phyloP scores from a whole-genome alignment of 257 asterid genomes.

The Primulina tabacum region DNA sequence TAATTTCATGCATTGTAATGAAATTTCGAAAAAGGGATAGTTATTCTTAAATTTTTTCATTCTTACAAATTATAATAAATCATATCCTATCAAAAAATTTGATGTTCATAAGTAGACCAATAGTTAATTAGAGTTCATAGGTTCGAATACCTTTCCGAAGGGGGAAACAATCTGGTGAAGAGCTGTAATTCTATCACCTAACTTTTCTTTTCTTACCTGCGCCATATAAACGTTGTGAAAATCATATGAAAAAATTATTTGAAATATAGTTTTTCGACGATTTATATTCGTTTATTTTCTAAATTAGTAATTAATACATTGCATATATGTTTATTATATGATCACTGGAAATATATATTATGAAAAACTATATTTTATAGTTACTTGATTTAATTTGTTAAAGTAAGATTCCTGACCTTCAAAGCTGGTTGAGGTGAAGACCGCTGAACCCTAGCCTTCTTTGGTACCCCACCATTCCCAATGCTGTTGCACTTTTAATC shows the following conservation, averaged over 20 bases:
- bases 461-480: constrained; percentile 55
- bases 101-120: background rate
- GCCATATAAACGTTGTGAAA: background rate
- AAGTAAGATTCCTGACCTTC: constrained; percentile 49
- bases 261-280: too few relatives aligned
- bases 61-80: too few relatives aligned
- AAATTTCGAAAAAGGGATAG: too few relatives aligned
- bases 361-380: background rate
- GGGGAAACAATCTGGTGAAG: constrained; percentile 99
- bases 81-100: too few relatives aligned
- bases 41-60: too few relatives aligned
- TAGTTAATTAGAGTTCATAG: background rate
- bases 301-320: too few relatives aligned
- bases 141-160: constrained; percentile 76
- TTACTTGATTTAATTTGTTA: background rate
- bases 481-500: constrained; percentile 63
- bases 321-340: too few relatives aligned
- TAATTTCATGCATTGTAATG: too few relatives aligned
- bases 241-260: background rate
- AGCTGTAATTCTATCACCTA: constrained; percentile 87
- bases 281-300: background rate
- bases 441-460: constrained; percentile 90
- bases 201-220: constrained; percentile 91
- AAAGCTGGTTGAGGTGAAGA: constrained; percentile 76
- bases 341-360: too few relatives aligned